Evolutionary conservation across 768 basidiomycete species (phyloP).

Genomic region (Lactarius indigo): DNA sequence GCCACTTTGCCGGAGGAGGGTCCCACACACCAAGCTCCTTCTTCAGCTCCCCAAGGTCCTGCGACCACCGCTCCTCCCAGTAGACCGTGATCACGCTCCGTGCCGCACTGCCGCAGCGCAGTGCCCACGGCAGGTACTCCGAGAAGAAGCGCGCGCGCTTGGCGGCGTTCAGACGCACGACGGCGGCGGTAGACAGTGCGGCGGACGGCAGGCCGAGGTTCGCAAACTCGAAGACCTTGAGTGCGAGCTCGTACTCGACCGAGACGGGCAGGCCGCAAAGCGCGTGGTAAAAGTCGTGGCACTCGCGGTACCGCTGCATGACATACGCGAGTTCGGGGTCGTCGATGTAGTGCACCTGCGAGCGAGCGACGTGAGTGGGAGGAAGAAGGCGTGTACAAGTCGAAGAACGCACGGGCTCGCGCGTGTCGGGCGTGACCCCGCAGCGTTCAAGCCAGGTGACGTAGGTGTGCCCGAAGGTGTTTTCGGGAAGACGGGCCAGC

Average conservation of each 20-base stretch:
- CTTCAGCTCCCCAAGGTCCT: conserved; percentile 78
- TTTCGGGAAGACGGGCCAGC: conserved; percentile 65
- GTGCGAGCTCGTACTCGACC: conserved; percentile 86
- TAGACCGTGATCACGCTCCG: conserved; percentile 83
- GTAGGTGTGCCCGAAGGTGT: conserved; percentile 84
- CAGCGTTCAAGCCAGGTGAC: conserved; percentile 86
- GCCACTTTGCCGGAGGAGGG: conserved; percentile 71
- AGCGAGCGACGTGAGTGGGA: conserved; percentile 3
- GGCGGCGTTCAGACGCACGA: conserved; percentile 55
- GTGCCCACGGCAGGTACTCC: conserved; percentile 92
- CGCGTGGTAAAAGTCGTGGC: conserved; percentile 96
- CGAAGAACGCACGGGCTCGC: conserved; percentile 66
- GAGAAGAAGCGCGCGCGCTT: conserved; percentile 49
- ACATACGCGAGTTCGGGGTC: conserved; percentile 97
- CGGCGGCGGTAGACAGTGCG: conserved; percentile 75
- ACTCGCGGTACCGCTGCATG: conserved; percentile 97
- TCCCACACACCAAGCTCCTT: conserved; percentile 82
- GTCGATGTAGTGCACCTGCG: conserved; percentile 88
- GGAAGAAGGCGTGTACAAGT: neutral
- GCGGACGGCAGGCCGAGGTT: conserved; percentile 91
- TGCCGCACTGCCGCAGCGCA: conserved; percentile 74
- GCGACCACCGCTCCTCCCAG: conserved; percentile 94
- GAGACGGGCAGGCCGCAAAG: conserved; percentile 85
- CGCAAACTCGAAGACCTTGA: conserved; percentile 92
- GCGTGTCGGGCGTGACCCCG: conserved; percentile 88